These are phyloP conservation scores for Calophaca sinica DNA, from an alignment of 306 rosid species.

Conservation along the genomic window DNA sequence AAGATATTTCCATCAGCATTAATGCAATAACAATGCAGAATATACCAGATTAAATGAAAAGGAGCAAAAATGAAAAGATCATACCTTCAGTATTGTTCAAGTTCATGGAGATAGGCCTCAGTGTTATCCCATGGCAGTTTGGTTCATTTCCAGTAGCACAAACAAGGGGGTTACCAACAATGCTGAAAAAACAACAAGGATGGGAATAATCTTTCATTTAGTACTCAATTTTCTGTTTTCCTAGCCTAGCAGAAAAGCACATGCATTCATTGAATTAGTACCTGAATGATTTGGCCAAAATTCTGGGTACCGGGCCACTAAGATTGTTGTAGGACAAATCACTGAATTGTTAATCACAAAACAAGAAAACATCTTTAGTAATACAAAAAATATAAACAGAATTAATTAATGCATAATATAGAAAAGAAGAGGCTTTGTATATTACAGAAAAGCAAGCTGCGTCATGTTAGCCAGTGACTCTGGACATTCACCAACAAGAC, in stretches of 20 bases:
- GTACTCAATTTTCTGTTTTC: slow-evolving; percentile 29
- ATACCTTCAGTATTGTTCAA: slow-evolving; percentile 72
- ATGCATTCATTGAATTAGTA: slow-evolving; percentile 36
- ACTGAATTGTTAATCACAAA: slow-evolving; percentile 59
- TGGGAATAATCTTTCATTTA: slow-evolving; percentile 1
- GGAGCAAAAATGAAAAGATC: not conserved
- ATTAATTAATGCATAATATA: slow-evolving; percentile 24
- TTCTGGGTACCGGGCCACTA: slow-evolving; percentile 87
- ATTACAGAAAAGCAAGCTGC: slow-evolving; percentile 86
- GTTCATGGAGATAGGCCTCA: slow-evolving; percentile 96
- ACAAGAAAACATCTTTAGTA: slow-evolving; percentile 45
- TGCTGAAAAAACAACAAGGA: slow-evolving; percentile 60
- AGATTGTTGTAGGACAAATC: slow-evolving; percentile 93
- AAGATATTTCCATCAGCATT: slow-evolving; percentile 52
- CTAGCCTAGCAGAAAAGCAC: slow-evolving; percentile 26
- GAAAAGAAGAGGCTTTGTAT: slow-evolving; percentile 48
- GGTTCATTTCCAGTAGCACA: slow-evolving; percentile 85
- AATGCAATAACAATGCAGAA: slow-evolving; percentile 5
- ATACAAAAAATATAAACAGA: slow-evolving; percentile 8
- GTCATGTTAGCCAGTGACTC: slow-evolving; percentile 87
- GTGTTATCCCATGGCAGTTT: slow-evolving; percentile 75
- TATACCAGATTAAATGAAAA: not conserved
- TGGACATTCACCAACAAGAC: slow-evolving; percentile 78
- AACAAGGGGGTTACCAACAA: slow-evolving; percentile 87
- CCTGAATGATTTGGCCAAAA: slow-evolving; percentile 94